A percentile compares a stretch with the other conserved stretches of the same genome.
Conservation (phyloP, 176 grass and related monocot species). For the Aegilops tauschii region DNA sequence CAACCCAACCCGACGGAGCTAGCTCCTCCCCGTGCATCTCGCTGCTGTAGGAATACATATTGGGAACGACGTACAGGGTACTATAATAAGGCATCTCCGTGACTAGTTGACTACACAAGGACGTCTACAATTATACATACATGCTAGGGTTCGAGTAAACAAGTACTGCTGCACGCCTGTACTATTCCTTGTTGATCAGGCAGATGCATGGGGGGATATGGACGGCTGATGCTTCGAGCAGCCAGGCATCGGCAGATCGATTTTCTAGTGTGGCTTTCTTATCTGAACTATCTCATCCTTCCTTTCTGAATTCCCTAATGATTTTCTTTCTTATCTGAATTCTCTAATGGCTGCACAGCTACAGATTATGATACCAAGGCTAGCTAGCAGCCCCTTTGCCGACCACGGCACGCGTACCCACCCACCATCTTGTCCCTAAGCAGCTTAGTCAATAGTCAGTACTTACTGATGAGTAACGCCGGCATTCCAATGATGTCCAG, state of each 20-base stretch:
- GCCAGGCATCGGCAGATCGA: neutral
- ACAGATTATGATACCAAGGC: constrained; percentile 2
- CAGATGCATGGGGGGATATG: neutral
- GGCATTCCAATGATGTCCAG: neutral
- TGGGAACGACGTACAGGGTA: neutral
- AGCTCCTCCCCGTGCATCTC: constrained; percentile 25
- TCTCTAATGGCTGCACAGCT: constrained; percentile 22
- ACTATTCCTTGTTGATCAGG: constrained; percentile 30
- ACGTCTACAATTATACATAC: neutral
- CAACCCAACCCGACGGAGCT: neutral
- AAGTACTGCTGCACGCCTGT: constrained; percentile 25
- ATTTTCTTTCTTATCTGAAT: neutral
- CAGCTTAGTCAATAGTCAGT: neutral
- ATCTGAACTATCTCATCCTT: neutral
- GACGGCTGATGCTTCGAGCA: neutral
- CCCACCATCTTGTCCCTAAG: neutral
- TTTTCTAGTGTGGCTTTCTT: neutral
- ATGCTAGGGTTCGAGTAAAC: constrained; percentile 8
- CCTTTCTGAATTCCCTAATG: neutral
- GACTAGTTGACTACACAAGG: neutral
- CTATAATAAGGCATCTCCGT: neutral
- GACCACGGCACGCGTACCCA: constrained; percentile 35
- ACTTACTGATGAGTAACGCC: neutral
- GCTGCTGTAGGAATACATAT: neutral
- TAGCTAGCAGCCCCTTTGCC: neutral